A percentile compares a stretch with the other conserved stretches of the same genome.
These are phyloP conservation scores for Fusarium equiseti DNA, from an alignment of 2,329 filamentous ascomycete genomes.

Conservation along the genomic window DNA sequence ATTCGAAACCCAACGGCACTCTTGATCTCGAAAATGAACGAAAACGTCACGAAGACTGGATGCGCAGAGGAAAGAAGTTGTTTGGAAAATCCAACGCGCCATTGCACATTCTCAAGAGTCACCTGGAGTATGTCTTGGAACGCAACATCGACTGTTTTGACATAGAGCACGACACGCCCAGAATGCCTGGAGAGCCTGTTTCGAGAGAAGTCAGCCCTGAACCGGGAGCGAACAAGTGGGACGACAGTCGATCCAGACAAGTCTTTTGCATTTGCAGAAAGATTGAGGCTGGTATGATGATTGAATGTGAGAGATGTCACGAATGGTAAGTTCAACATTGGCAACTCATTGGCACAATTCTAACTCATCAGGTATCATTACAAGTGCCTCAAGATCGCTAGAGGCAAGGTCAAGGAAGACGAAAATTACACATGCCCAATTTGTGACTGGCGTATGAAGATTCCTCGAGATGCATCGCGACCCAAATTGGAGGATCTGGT, in stretches of 20 bases:
- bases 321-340: constrained; percentile 78
- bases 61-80: constrained; percentile 96
- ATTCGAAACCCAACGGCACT: constrained; percentile 91
- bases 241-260: constrained; percentile 75
- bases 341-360: neutral
- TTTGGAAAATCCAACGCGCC: constrained; percentile 99
- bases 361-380: constrained; percentile 82
- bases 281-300: constrained; percentile 98
- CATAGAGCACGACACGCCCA: constrained; percentile 82
- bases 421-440: constrained; percentile 99
- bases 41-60: constrained; percentile 98
- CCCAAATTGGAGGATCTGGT: constrained; percentile 94
- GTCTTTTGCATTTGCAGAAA: constrained; percentile 98
- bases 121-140: constrained; percentile 93
- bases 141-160: constrained; percentile 94
- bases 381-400: constrained; percentile 96
- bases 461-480: constrained; percentile 93
- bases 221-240: constrained; percentile 66
- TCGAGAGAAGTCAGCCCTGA: constrained; percentile 80
- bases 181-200: constrained; percentile 90
- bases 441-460: constrained; percentile 96
- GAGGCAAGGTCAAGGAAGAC: constrained; percentile 97
- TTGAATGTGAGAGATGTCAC: constrained; percentile 97
- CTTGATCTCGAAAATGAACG: constrained; percentile 94
- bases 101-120: constrained; percentile 91